phyloP scores from a whole-genome alignment of 345 rosid genomes.

The Syzygium jambos region DNA sequence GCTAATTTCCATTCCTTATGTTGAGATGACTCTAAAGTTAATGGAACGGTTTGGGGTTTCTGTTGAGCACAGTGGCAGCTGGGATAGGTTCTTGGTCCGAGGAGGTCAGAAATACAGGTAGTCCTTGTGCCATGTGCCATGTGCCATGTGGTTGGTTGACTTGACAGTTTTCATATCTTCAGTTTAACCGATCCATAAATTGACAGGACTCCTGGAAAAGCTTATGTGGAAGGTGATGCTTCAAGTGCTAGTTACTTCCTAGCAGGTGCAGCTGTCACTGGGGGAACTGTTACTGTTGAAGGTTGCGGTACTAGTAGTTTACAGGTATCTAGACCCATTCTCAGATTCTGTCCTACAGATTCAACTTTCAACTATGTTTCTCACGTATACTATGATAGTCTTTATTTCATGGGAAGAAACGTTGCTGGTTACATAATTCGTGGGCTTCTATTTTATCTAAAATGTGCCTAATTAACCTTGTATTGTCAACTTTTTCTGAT shows the following conservation, averaged over 20 bases:
- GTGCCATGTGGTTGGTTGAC: not conserved
- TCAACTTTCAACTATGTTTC: not conserved
- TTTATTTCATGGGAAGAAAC: not conserved
- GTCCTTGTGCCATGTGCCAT: conserved; percentile 3
- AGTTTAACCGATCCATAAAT: not conserved
- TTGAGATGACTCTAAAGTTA: conserved; percentile 94
- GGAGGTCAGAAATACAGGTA: conserved; percentile 95
- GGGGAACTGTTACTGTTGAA: conserved; percentile 89
- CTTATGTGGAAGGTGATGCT: conserved; percentile 97
- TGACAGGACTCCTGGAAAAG: conserved; percentile 80
- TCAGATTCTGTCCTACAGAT: not conserved
- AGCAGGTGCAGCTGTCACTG: conserved; percentile 95
- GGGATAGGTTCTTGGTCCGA: conserved; percentile 77
- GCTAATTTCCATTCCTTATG: conserved; percentile 85
- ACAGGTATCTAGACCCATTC: conserved; percentile 39
- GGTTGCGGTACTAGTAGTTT: conserved; percentile 94
- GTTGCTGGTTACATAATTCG: not conserved
- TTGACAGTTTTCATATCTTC: not conserved
- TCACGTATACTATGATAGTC: not conserved
- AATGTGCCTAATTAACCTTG: not conserved
- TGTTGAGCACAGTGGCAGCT: conserved; percentile 61
- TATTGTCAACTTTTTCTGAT: not conserved
- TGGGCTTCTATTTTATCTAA: not conserved
- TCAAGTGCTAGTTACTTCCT: conserved; percentile 99
- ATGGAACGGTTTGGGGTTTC: conserved; percentile 86